Evolutionary conservation across 208 protist genomes (phyloP), one percentile per base, ranked within the genome.

Genomic region (Trichomonas tenax): DNA sequence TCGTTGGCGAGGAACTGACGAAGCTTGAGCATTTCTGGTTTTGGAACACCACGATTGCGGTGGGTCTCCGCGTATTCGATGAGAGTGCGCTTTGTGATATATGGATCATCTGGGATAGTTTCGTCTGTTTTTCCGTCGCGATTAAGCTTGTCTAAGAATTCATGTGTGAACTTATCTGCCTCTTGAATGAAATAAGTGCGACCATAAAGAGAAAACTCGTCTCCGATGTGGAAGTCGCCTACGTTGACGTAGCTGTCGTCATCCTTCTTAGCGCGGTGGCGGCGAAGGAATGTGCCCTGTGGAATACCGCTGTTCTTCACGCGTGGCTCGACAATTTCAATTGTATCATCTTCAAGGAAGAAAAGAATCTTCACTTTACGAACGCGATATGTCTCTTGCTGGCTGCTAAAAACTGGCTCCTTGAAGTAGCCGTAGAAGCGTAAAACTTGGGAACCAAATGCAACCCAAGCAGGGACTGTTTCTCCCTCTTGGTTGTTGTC

Each of bases 401-500:
- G 96, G 96, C 98, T 98, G 96, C 99, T 98, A 81, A 98, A 97
- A 49, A 99, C 98, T 15, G 97, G 96, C 97, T 99, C 98, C 45
- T 98, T 97, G 97, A 99, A 99, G 97, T 98, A 99, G 45, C 97
- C 98, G 96, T 98, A 98, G 97, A 99, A 99, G 86, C 98, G 98
- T 40, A 99, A 98, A 21, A 99, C 98, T 96, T 93, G 86, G 17
- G 86, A 93, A 31, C 86, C 86, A 51, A 93, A 93, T 38, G 86
- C 86, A 31, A 93, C 86, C 86, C 86, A 93, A 38, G 86, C 86
- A 17, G 86, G 86, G 46, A 93, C 86, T 51, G 86, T 93, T 93
- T 93, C 86, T 34, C 86, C 86, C 10, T 41, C 4, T 17, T 44
- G 11, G 17, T 48, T 41, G 44, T 38, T 40, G 40, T 40, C 44